phyloP scores from a whole-genome alignment of 495 filamentous ascomycete genomes.

The Trichoderma reesei region DNA sequence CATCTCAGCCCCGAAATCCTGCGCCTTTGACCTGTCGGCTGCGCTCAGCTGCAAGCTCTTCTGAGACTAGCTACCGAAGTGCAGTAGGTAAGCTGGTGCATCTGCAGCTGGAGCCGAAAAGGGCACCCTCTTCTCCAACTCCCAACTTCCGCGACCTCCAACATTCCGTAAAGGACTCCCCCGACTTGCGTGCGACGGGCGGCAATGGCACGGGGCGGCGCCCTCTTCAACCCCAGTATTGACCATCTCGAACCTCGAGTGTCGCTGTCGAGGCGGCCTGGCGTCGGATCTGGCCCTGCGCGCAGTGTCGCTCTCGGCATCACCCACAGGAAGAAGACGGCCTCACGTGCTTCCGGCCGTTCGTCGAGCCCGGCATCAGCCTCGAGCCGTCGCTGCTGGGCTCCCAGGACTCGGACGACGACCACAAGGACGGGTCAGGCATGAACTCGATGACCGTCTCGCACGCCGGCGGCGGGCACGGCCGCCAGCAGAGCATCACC shows the following conservation, averaged over 20 bases:
- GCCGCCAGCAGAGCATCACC: slow-evolving; percentile 6
- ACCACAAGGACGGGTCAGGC: background rate
- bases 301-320: background rate
- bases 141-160: background rate
- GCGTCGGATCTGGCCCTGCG: background rate
- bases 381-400: background rate
- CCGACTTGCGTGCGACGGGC: background rate
- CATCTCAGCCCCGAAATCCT: too few relatives aligned
- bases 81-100: too few relatives aligned
- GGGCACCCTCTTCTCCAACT: background rate
- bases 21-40: background rate
- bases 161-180: background rate
- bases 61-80: too few relatives aligned
- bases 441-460: slow-evolving; percentile 7
- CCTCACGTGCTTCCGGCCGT: slow-evolving; percentile 2
- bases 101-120: background rate
- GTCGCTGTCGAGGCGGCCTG: background rate
- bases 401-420: background rate
- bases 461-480: background rate
- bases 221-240: background rate
- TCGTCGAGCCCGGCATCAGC: background rate
- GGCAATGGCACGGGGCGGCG: slow-evolving; percentile 7
- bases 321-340: background rate
- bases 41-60: background rate
- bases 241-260: background rate